Evolutionary conservation across 257 asterid genomes (phyloP).

Genomic region (Capsicum pubescens): DNA sequence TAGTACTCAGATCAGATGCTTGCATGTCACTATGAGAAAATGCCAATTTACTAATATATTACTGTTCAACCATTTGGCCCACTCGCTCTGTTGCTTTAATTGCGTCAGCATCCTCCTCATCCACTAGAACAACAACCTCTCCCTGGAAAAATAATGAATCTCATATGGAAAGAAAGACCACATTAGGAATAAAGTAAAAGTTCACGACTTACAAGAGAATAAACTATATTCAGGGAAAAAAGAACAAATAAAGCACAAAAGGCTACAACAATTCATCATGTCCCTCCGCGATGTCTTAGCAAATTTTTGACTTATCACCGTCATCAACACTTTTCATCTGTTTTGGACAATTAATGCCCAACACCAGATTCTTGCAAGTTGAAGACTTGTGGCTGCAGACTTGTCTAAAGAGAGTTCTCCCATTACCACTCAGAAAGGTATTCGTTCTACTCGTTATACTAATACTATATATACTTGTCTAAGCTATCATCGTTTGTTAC

Average conservation of each 20-base stretch:
- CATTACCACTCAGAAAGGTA: not conserved
- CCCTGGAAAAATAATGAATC: too few relatives aligned
- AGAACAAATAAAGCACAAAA: conserved; percentile 3
- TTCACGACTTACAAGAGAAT: not conserved
- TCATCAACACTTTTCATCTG: not conserved
- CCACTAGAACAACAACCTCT: conserved; percentile 75
- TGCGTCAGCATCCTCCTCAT: conserved; percentile 78
- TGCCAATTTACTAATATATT: conserved; percentile 11
- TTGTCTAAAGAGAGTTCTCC: not conserved
- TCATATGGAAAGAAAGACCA: not conserved
- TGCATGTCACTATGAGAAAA: not conserved
- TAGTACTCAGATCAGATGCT: not conserved
- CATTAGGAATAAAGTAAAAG: conserved; percentile 16
- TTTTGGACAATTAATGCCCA: not conserved
- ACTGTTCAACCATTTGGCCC: conserved; percentile 46
- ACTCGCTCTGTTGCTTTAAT: conserved; percentile 37
- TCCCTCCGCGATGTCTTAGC: conserved; percentile 8
- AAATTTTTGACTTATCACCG: not conserved
- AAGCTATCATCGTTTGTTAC: not conserved
- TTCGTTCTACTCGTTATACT: not conserved
- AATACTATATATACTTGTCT: not conserved
- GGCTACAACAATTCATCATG: not conserved
- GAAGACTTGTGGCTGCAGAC: not conserved
- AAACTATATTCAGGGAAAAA: not conserved
- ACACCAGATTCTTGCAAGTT: conserved; percentile 7